These are phyloP conservation scores for Macaranga tanarius DNA, from an alignment of 441 rosid genomes.

Conservation along the genomic window DNA sequence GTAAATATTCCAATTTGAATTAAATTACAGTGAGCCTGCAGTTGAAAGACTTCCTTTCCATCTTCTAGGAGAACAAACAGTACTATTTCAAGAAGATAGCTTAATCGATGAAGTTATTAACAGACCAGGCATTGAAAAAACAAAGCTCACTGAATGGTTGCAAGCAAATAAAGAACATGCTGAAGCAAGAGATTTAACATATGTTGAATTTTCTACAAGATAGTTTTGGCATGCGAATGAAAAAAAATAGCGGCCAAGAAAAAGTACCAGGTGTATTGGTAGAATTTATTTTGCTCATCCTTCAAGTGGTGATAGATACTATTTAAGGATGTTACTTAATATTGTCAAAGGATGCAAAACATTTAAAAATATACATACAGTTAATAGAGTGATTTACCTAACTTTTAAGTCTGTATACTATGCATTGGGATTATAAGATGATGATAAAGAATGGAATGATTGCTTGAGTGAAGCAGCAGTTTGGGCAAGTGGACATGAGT, in stretches of 20 bases:
- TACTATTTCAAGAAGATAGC: not conserved
- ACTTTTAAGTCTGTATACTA: not conserved
- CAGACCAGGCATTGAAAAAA: not conserved
- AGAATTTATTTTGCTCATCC: not conserved
- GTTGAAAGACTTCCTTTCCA: constrained; percentile 17
- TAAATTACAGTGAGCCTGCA: constrained; percentile 12
- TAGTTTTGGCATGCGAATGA: not conserved
- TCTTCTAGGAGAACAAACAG: constrained; percentile 6
- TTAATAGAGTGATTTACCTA: not conserved
- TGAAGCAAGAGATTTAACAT: not conserved
- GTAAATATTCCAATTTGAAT: constrained; percentile 20
- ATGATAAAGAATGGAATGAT: constrained; percentile 5
- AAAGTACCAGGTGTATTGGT: not conserved
- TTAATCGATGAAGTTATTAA: not conserved
- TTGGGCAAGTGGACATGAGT: not conserved
- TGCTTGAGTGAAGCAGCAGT: not conserved
- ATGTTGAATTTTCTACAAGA: not conserved
- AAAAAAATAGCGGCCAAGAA: not conserved
- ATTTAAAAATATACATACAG: not conserved
- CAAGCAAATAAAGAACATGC: not conserved
- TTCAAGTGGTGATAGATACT: not conserved
- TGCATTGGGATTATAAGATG: not conserved
- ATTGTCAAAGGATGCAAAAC: not conserved
- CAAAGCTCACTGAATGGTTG: not conserved
- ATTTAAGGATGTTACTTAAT: not conserved